A percentile compares a stretch with the other conserved stretches of the same genome.
These are phyloP conservation scores for Phylloporus scabripes DNA, from an alignment of 768 basidiomycete genomes.

Conservation along the genomic window DNA sequence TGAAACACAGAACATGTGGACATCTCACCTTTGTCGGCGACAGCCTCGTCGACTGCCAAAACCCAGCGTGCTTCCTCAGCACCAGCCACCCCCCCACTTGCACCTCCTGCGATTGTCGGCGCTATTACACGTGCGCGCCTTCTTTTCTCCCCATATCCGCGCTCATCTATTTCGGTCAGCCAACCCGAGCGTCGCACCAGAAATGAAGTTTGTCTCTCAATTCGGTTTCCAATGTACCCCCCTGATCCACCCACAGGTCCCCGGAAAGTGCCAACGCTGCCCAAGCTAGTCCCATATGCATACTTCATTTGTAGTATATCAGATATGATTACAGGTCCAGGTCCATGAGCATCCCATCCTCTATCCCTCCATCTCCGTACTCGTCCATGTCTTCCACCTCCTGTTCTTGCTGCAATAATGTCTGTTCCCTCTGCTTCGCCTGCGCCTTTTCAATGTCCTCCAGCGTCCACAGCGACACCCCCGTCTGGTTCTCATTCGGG, in stretches of 20 bases:
- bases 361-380: slow-evolving; percentile 62
- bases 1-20: slow-evolving; percentile 45
- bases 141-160: neutral
- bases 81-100: slow-evolving; percentile 45
- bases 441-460: slow-evolving; percentile 88
- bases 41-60: slow-evolving; percentile 48
- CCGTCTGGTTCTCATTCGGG: slow-evolving; percentile 92
- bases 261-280: slow-evolving; percentile 38
- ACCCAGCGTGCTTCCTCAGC: slow-evolving; percentile 42
- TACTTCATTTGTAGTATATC: neutral
- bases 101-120: slow-evolving; percentile 43
- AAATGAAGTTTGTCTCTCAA: slow-evolving; percentile 36
- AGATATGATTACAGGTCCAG: slow-evolving; percentile 42
- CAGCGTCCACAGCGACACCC: slow-evolving; percentile 90
- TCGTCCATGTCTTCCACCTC: slow-evolving; percentile 45
- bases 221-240: slow-evolving; percentile 3
- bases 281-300: slow-evolving; percentile 2
- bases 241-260: slow-evolving; percentile 28
- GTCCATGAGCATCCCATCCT: slow-evolving; percentile 56
- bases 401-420: slow-evolving; percentile 32
- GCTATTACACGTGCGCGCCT: slow-evolving; percentile 46
- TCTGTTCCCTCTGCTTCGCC: slow-evolving; percentile 68
- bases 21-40: slow-evolving; percentile 47
- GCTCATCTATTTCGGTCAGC: slow-evolving; percentile 21
- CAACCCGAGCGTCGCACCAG: slow-evolving; percentile 51